Conservation (phyloP, 2,329 filamentous ascomycete species). For the Chaetomium globosum region DNA sequence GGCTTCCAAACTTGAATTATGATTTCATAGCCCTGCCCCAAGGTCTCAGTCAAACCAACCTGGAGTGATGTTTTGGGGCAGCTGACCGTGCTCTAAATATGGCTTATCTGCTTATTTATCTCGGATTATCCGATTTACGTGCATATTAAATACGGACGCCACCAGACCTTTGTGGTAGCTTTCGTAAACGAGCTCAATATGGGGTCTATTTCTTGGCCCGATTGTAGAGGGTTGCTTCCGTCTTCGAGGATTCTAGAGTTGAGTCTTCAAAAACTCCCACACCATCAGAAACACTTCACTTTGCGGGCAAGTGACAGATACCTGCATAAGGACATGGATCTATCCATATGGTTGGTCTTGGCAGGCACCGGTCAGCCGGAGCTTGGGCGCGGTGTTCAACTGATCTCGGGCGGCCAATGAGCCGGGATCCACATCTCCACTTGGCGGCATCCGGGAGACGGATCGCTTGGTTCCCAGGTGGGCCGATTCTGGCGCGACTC, state of each 20-base stretch:
- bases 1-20: constrained; percentile 19
- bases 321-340: constrained; percentile 16
- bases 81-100: background rate
- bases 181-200: background rate
- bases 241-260: too few species aligned
- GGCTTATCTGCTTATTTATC: constrained; percentile 7
- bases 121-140: too few species aligned
- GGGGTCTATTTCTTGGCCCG: background rate
- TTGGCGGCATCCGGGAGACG: constrained; percentile 34
- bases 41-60: background rate
- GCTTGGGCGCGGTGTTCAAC: constrained; percentile 23
- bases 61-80: background rate
- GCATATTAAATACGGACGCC: too few species aligned
- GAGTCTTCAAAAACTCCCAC: background rate
- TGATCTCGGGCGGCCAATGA: constrained; percentile 28
- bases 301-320: background rate
- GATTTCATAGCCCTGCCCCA: constrained; percentile 31
- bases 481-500: constrained; percentile 36
- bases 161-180: background rate
- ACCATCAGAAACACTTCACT: background rate
- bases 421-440: constrained; percentile 19
- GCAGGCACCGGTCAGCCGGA: constrained; percentile 28
- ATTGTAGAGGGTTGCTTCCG: background rate
- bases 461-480: constrained; percentile 32
- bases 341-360: constrained; percentile 28